A percentile compares a stretch with the other conserved stretches of the same genome.
These are phyloP conservation scores for Pichia eremophila DNA, from an alignment of 805 yeast genomes.

Conservation along the genomic window DNA sequence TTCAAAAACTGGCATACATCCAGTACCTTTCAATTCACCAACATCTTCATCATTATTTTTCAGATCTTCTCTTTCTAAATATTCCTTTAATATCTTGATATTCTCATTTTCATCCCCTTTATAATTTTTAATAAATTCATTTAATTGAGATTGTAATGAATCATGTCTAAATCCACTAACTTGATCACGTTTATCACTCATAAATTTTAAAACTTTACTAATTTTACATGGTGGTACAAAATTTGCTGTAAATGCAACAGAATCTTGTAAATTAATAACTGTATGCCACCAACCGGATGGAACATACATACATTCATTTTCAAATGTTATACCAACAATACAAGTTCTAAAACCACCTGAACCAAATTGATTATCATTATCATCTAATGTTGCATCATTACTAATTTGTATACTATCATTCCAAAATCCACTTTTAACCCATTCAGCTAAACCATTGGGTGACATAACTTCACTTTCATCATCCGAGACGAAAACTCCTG, in stretches of 20 bases:
- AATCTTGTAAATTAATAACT: constrained; percentile 75
- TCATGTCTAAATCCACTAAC: constrained; percentile 69
- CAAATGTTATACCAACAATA: constrained; percentile 61
- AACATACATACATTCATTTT: constrained; percentile 80
- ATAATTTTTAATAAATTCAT: constrained; percentile 19
- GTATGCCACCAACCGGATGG: constrained; percentile 98
- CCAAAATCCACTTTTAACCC: constrained; percentile 78
- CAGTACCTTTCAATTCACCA: constrained; percentile 37
- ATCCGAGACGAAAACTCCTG: constrained; percentile 72
- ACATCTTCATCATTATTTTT: constrained; percentile 46
- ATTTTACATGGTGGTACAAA: constrained; percentile 66
- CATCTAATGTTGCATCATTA: constrained; percentile 20
- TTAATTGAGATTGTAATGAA: constrained; percentile 33
- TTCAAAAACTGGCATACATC: constrained; percentile 49
- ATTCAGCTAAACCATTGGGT: constrained; percentile 88
- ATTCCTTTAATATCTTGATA: constrained; percentile 5
- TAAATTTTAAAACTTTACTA: constrained; percentile 53
- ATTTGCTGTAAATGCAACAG: constrained; percentile 84
- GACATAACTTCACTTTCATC: constrained; percentile 84
- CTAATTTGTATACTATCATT: constrained; percentile 53
- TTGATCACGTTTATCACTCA: constrained; percentile 59
- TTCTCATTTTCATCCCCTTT: constrained; percentile 10
- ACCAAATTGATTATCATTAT: neutral
- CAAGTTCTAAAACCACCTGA: constrained; percentile 29
- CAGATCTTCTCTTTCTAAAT: constrained; percentile 8